Base-by-base conservation (phyloP, 78 protist genomes). In the Paulinella micropora region DNA sequence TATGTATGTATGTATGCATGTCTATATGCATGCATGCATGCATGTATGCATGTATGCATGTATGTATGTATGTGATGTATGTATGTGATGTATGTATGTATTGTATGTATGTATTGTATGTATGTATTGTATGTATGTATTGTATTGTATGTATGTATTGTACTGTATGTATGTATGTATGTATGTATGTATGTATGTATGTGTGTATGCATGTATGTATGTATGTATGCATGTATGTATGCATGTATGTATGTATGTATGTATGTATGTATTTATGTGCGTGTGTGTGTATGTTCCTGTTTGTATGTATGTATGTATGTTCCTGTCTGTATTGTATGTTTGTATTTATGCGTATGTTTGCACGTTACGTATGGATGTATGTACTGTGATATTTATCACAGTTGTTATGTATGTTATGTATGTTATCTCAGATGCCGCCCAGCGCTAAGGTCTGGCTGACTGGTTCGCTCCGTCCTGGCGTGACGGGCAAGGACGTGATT, bases 401-500 rank as follows among this genome's bases (percentile, higher is more conserved):
- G 73, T 51, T 23, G 6, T 23, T 51, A 51, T 51, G 73, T 15
- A 51, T 51, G 73, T n/a, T n/a, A n/a, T n/a, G n/a, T n/a, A n/a
- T n/a, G n/a, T n/a, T n/a, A 51, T 51, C 9, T 81, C 15, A 81
- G 84, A 29, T 81, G 29, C 84, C 84, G 9, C 84, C 84, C 34
- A 29, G 9, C 29, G 84, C 84, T 81, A 6, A 31, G 6, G 84
- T 81, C 6, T 29, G 84, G 69, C 82, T 90, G 32, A 35, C 32
- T 2, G 92, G 92, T 26, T 1, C 73, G 82, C 90, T 93, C 36
- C 37, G 37, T 39, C 90, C 77, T 4, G 95, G 95, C 0, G 92
- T 90, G 31, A 90, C 93, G 2, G 93, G 95, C n/a, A 93, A 93
- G 87, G 95, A 93, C 38, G 92, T 93, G 31, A 93, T 93, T 51